These are phyloP conservation scores for Tubosaeta sp. DNA, from an alignment of 768 basidiomycete genomes.

Conservation along the genomic window DNA sequence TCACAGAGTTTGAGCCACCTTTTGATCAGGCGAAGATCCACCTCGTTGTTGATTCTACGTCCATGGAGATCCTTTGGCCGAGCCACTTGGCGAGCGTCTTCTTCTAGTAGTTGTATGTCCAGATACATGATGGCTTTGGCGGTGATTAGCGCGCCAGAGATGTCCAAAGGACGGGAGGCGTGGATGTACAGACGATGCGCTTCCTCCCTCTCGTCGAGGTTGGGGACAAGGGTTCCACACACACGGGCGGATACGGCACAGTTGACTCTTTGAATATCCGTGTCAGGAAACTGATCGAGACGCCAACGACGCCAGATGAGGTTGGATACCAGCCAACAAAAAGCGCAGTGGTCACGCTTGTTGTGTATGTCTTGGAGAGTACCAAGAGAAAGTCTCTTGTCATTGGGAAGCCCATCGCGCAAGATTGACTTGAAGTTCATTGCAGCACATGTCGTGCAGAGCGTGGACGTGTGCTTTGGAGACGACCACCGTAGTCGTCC, in stretches of 20 bases:
- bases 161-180: conserved; percentile 6
- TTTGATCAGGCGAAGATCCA: conserved; percentile 11
- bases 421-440: conserved; percentile 12
- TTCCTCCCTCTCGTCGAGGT: conserved; percentile 2
- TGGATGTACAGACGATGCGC: conserved; percentile 13
- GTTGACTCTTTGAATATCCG: conserved; percentile 2
- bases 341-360: conserved; percentile 9
- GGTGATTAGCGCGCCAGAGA: neutral
- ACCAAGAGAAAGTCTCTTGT: conserved; percentile 2
- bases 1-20: conserved; percentile 17
- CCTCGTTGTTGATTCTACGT: conserved; percentile 10
- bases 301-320: conserved; percentile 14
- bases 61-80: conserved; percentile 18
- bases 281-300: conserved; percentile 9
- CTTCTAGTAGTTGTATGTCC: conserved; percentile 16
- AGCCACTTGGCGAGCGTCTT: conserved; percentile 13
- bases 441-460: conserved; percentile 9
- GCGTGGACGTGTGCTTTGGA: neutral
- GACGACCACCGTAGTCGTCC: conserved; percentile 2
- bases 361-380: conserved; percentile 2
- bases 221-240: neutral
- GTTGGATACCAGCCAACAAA: conserved; percentile 12
- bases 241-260: conserved; percentile 4
- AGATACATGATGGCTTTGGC: conserved; percentile 2
- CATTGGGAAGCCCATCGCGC: conserved; percentile 9